phyloP scores from a whole-genome alignment of 306 rosid genomes.

The Prunus padus region DNA sequence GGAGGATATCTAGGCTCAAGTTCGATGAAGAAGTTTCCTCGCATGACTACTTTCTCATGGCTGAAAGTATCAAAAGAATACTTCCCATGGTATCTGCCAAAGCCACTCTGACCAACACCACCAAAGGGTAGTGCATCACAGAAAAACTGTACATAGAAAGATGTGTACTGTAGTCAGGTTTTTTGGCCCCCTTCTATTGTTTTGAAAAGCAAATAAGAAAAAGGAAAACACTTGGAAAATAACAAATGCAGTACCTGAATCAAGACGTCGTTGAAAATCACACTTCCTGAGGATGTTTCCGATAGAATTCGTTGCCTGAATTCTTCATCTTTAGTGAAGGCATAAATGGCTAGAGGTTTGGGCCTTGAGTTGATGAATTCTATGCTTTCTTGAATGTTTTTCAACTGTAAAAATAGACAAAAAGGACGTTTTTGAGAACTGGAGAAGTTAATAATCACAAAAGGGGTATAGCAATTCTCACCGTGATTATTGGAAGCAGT shows the following conservation, averaged over 20 bases:
- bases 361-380: slow-evolving; percentile 74
- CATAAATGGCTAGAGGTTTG: slow-evolving; percentile 80
- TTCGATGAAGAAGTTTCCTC: slow-evolving; percentile 58
- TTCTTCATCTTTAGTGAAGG: slow-evolving; percentile 67
- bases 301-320: slow-evolving; percentile 55
- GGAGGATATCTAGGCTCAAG: slow-evolving; percentile 89
- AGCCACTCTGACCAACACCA: slow-evolving; percentile 68
- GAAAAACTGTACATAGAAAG: slow-evolving; percentile 54
- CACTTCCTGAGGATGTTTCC: slow-evolving; percentile 90
- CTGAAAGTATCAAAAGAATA: slow-evolving; percentile 81
- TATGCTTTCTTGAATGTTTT: slow-evolving; percentile 64
- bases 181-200: not conserved
- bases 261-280: slow-evolving; percentile 69
- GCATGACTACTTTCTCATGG: slow-evolving; percentile 81
- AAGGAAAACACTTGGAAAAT: not conserved
- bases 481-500: slow-evolving; percentile 83
- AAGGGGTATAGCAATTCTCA: slow-evolving; percentile 35
- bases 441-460: not conserved
- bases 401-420: slow-evolving; percentile 41
- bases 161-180: slow-evolving; percentile 1
- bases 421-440: not conserved
- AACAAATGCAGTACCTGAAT: slow-evolving; percentile 55
- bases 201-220: not conserved
- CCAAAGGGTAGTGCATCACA: slow-evolving; percentile 56
- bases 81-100: slow-evolving; percentile 95